Evolutionary conservation across 164 flowering plant genomes (phyloP).

Genomic region (Amborella trichopoda): DNA sequence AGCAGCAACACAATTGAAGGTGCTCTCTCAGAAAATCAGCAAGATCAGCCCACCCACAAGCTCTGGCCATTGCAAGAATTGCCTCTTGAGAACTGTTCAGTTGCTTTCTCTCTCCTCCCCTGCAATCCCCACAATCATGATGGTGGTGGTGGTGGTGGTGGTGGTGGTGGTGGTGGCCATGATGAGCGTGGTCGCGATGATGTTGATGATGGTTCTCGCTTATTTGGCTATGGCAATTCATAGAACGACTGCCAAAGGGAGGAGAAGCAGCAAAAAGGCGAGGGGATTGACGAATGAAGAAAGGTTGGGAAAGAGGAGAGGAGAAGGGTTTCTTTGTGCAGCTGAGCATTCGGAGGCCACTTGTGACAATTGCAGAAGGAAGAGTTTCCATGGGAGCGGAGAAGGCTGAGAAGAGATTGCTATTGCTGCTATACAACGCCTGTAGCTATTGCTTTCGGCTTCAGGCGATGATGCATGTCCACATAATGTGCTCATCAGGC

Average conservation of each 20-base stretch:
- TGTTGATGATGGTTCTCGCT: conserved; percentile 9
- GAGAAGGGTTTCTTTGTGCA: neutral
- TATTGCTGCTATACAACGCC: too few relatives aligned
- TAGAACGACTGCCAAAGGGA: neutral
- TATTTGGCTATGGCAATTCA: conserved; percentile 8
- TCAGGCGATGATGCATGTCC: too few relatives aligned
- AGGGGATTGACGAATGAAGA: conserved; percentile 1
- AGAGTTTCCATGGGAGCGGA: conserved; percentile 2
- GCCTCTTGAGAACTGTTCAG: conserved; percentile 40
- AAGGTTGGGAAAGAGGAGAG: neutral
- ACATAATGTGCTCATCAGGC: too few relatives aligned
- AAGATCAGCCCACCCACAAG: conserved; percentile 47
- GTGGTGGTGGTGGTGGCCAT: conserved; percentile 9
- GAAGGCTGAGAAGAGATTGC: too few relatives aligned
- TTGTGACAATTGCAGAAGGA: neutral
- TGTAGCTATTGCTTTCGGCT: too few relatives aligned
- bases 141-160: conserved; percentile 20
- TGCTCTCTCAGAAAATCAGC: conserved; percentile 77
- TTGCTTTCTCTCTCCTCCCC: conserved; percentile 13
- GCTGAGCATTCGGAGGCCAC: neutral
- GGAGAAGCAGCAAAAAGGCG: conserved; percentile 1
- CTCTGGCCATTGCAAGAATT: conserved; percentile 43
- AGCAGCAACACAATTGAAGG: conserved; percentile 66
- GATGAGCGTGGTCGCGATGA: conserved; percentile 9
- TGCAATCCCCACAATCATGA: conserved; percentile 23